Conservation (phyloP, 148 eudicot species). For the Cornus controversa region DNA sequence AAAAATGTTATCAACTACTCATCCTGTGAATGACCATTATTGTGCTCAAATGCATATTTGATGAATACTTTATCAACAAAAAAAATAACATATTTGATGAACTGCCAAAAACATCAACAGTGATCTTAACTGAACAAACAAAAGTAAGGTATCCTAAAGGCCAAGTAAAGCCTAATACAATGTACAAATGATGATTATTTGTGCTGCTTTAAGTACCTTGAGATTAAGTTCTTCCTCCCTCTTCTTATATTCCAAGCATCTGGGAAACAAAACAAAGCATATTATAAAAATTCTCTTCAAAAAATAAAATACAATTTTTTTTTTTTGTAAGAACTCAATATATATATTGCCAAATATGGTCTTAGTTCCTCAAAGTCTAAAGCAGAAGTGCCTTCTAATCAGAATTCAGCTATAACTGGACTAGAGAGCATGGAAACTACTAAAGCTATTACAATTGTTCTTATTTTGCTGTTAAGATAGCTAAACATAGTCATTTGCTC, state of each 20-base stretch:
- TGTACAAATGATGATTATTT: neutral
- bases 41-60: neutral
- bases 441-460: too few relatives aligned
- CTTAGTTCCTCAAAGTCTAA: neutral
- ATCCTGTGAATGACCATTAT: neutral
- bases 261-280: conserved; percentile 24
- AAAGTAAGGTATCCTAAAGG: neutral
- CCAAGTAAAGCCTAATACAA: neutral
- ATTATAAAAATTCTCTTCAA: neutral
- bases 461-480: too few relatives aligned
- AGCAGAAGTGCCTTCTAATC: neutral
- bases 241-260: conserved; percentile 56
- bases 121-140: neutral
- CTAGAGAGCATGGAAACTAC: too few relatives aligned
- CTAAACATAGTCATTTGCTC: neutral
- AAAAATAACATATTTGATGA: neutral
- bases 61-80: neutral
- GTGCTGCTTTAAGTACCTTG: conserved; percentile 41
- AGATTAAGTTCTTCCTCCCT: conserved; percentile 46
- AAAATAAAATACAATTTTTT: too few relatives aligned
- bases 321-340: too few relatives aligned
- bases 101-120: too few relatives aligned
- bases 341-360: neutral
- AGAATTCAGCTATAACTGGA: too few relatives aligned
- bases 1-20: neutral